Evolutionary conservation across 768 basidiomycete genomes (phyloP), one percentile per base, ranked within the genome.

Genomic region (Podaxis sp.): DNA sequence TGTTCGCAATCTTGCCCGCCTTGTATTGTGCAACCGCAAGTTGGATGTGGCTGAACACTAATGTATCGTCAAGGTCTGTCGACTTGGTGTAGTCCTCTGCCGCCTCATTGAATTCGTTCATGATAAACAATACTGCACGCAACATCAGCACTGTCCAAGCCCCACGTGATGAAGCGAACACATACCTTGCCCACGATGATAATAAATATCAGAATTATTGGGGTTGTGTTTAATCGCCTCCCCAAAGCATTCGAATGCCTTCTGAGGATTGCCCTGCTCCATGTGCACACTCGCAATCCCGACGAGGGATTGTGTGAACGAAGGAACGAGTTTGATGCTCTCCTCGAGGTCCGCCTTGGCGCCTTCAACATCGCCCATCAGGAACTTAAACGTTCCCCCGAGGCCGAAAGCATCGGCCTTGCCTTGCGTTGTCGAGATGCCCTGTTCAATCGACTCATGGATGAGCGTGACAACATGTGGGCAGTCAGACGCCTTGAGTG

Each of bases 11-110:
- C 65, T 92, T 83, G 36, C 86, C 91, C 60, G 84, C 74, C 82
- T 99, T 98, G 86, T 98, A 99, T 74, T 93, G 91, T 39, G 96
- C 97, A 26, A 99, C 97, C 1, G 96, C 97, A 58, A 94, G 84
- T 72, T 99, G 97, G 64, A 99, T 96, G 69, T 99, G 97, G 65
- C 90, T 92, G 82, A 98, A 99, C 65, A 99, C 95, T 70, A 99
- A 99, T 38, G 80, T 70, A 59, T 88, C 82, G 70, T 99, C 97
- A 40, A 99, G 82, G 63, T 86, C 81, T n/a, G 88, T 91, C 12
- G 95, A 96, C 73, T 93, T 89, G 24, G 84, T 87, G 80, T 99
- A 99, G 76, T 99, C 92, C 69, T 87, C 85, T 17, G 95, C 90
- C 0, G 97, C 97, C 52, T 90, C 82, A 2, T 78, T 77, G 73